These are phyloP conservation scores for Claviceps spartinae DNA, from an alignment of 2,329 filamentous ascomycete genomes.

Conservation along the genomic window DNA sequence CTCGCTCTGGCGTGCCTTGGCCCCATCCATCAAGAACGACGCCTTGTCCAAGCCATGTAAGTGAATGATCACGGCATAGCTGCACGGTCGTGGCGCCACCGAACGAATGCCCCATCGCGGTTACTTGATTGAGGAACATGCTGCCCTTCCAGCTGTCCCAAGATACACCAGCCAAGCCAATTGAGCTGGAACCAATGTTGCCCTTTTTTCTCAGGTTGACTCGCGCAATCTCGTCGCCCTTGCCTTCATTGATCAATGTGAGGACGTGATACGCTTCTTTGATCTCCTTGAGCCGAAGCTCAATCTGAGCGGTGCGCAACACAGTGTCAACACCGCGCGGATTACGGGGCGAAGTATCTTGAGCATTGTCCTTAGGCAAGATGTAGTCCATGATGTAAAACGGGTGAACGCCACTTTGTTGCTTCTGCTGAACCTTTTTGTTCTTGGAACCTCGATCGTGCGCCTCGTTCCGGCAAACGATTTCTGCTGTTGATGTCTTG, in stretches of 20 bases:
- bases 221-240: constrained; percentile 34
- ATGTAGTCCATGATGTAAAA: constrained; percentile 47
- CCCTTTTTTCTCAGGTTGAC: constrained; percentile 43
- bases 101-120: constrained; percentile 52
- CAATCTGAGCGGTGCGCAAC: constrained; percentile 46
- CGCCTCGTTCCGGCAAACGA: constrained; percentile 10
- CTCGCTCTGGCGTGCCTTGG: constrained; percentile 30
- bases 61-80: constrained; percentile 38
- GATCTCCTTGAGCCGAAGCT: constrained; percentile 49
- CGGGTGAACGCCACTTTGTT: constrained; percentile 15
- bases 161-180: constrained; percentile 39
- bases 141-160: constrained; percentile 44
- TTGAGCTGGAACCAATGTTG: constrained; percentile 44
- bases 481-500: constrained; percentile 15
- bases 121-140: constrained; percentile 43
- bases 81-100: constrained; percentile 52
- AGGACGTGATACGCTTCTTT: constrained; percentile 48
- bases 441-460: constrained; percentile 16
- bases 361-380: constrained; percentile 42
- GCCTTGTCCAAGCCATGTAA: constrained; percentile 46
- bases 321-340: constrained; percentile 45
- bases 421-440: constrained; percentile 13
- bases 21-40: constrained; percentile 57
- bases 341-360: constrained; percentile 40
- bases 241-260: constrained; percentile 37